Conservation (phyloP, 345 rosid species). For the Lenwebbia sp. region DNA sequence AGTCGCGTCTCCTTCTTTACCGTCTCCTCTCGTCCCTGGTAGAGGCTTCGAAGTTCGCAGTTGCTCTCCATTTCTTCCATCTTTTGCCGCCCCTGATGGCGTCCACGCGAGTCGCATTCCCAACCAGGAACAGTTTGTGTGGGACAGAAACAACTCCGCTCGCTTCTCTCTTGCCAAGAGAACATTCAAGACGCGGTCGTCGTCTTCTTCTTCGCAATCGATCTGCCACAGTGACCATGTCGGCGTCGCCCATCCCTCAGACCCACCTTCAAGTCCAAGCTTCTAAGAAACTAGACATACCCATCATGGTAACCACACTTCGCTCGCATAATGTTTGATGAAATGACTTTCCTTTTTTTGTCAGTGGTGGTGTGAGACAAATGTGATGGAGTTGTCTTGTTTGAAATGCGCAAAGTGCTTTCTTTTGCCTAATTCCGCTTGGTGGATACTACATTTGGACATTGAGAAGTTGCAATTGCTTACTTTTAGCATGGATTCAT, state of each 20-base stretch:
- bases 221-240: background rate
- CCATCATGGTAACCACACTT: constrained; percentile 3
- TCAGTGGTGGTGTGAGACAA: background rate
- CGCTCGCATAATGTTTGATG: background rate
- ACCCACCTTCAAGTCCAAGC: background rate
- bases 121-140: background rate
- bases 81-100: background rate
- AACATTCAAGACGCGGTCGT: background rate
- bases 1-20: background rate
- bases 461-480: background rate
- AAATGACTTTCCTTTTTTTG: background rate
- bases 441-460: background rate
- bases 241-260: background rate
- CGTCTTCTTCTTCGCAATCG: background rate
- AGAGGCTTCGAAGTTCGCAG: background rate
- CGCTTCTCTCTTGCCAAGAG: background rate
- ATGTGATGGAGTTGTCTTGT: background rate
- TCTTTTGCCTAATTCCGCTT: background rate
- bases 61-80: background rate
- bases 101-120: background rate
- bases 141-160: background rate
- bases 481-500: background rate
- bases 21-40: background rate
- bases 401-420: background rate
- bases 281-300: background rate